phyloP scores from a whole-genome alignment of 83 land plant genomes.

The Picea abies region DNA sequence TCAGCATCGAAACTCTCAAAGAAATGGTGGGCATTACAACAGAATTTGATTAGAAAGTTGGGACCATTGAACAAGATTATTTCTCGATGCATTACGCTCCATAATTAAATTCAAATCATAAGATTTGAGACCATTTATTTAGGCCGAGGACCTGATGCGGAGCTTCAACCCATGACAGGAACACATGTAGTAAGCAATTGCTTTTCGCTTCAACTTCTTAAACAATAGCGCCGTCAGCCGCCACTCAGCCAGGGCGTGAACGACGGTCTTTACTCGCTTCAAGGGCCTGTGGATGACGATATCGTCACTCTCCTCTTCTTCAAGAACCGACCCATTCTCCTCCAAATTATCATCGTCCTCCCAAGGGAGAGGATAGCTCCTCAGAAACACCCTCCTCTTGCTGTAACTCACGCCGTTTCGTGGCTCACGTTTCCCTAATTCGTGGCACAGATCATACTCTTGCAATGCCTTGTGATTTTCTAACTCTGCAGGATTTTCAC shows the following conservation, averaged over 20 bases:
- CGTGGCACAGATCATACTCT: too few relatives aligned
- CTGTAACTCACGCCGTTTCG: conserved; percentile 23
- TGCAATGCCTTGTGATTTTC: too few relatives aligned
- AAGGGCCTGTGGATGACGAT: not conserved
- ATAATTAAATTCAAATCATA: too few relatives aligned
- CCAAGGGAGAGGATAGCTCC: conserved; percentile 58
- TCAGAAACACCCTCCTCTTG: conserved; percentile 41
- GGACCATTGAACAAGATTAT: too few relatives aligned
- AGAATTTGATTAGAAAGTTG: too few relatives aligned
- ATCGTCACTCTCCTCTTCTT: conserved; percentile 9
- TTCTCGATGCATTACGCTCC: too few relatives aligned
- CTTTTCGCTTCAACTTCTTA: conserved; percentile 20
- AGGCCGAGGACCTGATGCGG: not conserved
- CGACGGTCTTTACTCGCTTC: too few relatives aligned
- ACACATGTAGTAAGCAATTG: not conserved
- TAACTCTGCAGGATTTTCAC: too few relatives aligned
- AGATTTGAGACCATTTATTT: too few relatives aligned
- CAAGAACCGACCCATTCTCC: not conserved
- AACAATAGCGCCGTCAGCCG: conserved; percentile 30
- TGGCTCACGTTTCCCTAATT: too few relatives aligned
- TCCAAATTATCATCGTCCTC: conserved; percentile 20
- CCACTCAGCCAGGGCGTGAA: not conserved
- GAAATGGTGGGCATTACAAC: too few relatives aligned
- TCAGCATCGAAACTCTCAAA: too few relatives aligned
- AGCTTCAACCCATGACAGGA: not conserved